These are phyloP conservation scores for Trichosporon asahii DNA, from an alignment of 1,284 basidiomycete species.

Conservation along the genomic window DNA sequence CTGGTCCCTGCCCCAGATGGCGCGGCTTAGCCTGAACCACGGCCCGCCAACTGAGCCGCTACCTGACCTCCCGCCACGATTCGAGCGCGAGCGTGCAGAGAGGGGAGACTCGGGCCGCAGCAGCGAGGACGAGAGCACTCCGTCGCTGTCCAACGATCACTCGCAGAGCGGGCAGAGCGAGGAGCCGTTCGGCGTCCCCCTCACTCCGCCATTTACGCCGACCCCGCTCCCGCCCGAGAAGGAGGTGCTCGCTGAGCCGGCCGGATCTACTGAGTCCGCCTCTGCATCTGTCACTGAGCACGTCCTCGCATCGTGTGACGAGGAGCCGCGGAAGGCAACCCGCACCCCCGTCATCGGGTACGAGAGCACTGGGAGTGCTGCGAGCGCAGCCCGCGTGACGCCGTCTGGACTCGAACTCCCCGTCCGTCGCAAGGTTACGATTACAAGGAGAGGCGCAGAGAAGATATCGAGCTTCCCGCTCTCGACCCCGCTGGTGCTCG, in stretches of 20 bases:
- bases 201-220: not conserved
- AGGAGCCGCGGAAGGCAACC: not conserved
- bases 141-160: conserved; percentile 1
- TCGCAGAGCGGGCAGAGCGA: not conserved
- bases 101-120: not conserved
- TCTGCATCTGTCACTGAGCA: not conserved
- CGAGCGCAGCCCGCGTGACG: not conserved
- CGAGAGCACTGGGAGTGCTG: not conserved
- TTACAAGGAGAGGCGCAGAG: not conserved
- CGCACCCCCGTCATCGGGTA: not conserved
- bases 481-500: not conserved
- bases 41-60: not conserved
- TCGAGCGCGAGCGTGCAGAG: not conserved
- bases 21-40: not conserved
- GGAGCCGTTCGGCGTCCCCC: not conserved
- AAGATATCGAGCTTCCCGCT: not conserved
- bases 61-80: not conserved
- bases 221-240: not conserved
- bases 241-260: not conserved
- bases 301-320: not conserved
- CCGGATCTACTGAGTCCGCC: not conserved
- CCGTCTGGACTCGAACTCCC: not conserved
- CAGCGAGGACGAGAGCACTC: not conserved
- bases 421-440: not conserved
- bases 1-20: not conserved